These are phyloP conservation scores for Botrytis galanthina DNA, from an alignment of 2,329 filamentous ascomycete species.

Conservation along the genomic window DNA sequence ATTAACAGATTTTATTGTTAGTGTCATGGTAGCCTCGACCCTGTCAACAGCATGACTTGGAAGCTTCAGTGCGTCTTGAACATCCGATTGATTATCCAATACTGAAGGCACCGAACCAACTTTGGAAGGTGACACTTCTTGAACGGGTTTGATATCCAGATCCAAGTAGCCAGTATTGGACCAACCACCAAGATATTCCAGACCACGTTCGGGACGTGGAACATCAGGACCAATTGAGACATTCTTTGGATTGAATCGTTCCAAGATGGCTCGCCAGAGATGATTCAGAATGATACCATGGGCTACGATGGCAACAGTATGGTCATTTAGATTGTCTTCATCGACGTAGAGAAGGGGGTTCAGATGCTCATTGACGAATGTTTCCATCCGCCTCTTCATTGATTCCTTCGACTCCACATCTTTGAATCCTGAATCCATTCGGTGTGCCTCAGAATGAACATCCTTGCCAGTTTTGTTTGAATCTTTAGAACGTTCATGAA, in stretches of 20 bases:
- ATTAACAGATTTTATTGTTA: constrained; percentile 63
- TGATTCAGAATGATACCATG: constrained; percentile 78
- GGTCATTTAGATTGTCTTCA: constrained; percentile 36
- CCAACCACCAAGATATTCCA: constrained; percentile 57
- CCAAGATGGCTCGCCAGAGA: constrained; percentile 62
- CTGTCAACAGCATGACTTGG: constrained; percentile 19
- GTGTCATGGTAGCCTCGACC: constrained; percentile 42
- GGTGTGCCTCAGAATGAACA: constrained; percentile 41
- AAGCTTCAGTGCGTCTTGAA: background rate
- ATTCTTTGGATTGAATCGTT: constrained; percentile 45
- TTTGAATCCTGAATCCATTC: constrained; percentile 44
- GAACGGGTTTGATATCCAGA: constrained; percentile 30
- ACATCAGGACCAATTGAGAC: constrained; percentile 44
- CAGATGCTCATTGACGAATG: constrained; percentile 65
- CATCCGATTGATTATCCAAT: background rate
- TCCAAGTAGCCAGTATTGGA: constrained; percentile 61
- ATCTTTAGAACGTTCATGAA: constrained; percentile 43
- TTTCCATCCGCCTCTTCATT: constrained; percentile 62
- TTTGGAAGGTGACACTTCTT: background rate
- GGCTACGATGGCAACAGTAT: constrained; percentile 66
- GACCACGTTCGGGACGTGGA: constrained; percentile 37
- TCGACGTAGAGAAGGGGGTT: constrained; percentile 47
- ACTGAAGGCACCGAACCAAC: background rate
- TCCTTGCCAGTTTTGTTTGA: constrained; percentile 40
- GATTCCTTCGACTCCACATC: constrained; percentile 66